Evolutionary conservation across 306 rosid genomes (phyloP).

Genomic region (Vigna radiata): DNA sequence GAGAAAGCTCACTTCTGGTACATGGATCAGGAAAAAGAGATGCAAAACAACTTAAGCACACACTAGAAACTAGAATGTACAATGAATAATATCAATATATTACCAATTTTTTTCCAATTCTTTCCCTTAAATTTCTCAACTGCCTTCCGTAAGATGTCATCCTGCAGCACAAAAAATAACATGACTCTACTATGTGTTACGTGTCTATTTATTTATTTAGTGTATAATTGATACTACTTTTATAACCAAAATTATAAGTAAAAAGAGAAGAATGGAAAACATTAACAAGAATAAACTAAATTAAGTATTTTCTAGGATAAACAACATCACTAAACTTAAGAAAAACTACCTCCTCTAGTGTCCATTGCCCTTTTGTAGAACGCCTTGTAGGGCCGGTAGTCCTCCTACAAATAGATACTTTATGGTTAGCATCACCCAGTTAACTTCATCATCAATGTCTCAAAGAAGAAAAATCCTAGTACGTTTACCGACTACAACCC

Average conservation of each 20-base stretch:
- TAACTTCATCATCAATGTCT: conserved; percentile 24
- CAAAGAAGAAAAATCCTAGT: conserved; percentile 17
- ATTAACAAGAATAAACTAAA: not conserved
- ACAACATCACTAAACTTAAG: conserved; percentile 4
- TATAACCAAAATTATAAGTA: not conserved
- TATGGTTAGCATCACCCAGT: conserved; percentile 25
- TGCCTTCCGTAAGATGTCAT: conserved; percentile 78
- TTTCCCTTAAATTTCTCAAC: conserved; percentile 94
- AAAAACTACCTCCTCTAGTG: conserved; percentile 78
- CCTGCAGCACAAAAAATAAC: conserved; percentile 56
- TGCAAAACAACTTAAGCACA: conserved; percentile 3
- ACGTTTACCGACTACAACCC: conserved; percentile 13
- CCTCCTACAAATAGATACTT: conserved; percentile 65
- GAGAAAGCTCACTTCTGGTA: conserved; percentile 19
- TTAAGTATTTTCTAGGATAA: conserved; percentile 12
- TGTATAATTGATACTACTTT: not conserved
- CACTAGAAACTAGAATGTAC: not conserved
- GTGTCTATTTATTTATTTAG: not conserved
- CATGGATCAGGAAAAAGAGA: conserved; percentile 7
- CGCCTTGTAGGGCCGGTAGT: conserved; percentile 99
- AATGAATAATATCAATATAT: conserved; percentile 19
- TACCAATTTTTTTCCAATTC: conserved; percentile 99
- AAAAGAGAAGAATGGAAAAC: not conserved
- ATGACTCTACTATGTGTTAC: conserved; percentile 13
- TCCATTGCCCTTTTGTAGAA: conserved; percentile 99